These are phyloP conservation scores for Lasiosphaeria miniovina DNA, from an alignment of 495 filamentous ascomycete genomes.

Conservation along the genomic window DNA sequence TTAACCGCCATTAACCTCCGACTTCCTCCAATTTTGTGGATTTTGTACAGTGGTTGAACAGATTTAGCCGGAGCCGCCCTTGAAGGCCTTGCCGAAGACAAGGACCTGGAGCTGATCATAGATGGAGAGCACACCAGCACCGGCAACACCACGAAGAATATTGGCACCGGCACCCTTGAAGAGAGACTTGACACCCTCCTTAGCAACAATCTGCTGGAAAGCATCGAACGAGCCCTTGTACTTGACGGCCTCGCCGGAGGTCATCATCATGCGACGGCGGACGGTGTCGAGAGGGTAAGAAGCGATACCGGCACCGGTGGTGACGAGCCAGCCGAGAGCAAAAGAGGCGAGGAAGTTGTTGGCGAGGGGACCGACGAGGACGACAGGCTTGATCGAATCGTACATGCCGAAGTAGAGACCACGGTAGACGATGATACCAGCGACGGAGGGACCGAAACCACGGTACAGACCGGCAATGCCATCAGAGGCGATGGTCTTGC, in stretches of 20 bases:
- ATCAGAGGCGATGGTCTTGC: conserved; percentile 97
- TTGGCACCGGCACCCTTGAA: conserved; percentile 99
- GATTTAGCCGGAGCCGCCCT: conserved; percentile 78
- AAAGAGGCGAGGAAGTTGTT: conserved; percentile 99
- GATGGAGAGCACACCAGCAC: conserved; percentile 99
- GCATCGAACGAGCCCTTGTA: conserved; percentile 95
- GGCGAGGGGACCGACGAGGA: conserved; percentile 87
- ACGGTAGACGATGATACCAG: conserved; percentile 99
- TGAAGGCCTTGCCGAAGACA: conserved; percentile 99
- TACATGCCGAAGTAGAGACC: conserved; percentile 99
- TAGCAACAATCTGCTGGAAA: conserved; percentile 89
- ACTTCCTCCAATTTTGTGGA: conserved; percentile 31
- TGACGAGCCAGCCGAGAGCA: conserved; percentile 97
- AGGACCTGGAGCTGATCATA: conserved; percentile 99
- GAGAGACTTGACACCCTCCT: conserved; percentile 94
- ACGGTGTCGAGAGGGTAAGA: conserved; percentile 99
- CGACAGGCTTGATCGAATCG: conserved; percentile 99
- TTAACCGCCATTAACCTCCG: conserved; percentile 24
- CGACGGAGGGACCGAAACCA: conserved; percentile 99
- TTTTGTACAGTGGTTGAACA: conserved; percentile 34
- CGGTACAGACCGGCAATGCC: conserved; percentile 99
- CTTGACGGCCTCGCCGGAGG: conserved; percentile 95
- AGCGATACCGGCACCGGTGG: conserved; percentile 99
- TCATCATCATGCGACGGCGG: conserved; percentile 99
- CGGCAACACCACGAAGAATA: conserved; percentile 99